Evolutionary conservation across 1,139 yeast genomes (phyloP).

Genomic region (Debaryomycetaceae sp.): DNA sequence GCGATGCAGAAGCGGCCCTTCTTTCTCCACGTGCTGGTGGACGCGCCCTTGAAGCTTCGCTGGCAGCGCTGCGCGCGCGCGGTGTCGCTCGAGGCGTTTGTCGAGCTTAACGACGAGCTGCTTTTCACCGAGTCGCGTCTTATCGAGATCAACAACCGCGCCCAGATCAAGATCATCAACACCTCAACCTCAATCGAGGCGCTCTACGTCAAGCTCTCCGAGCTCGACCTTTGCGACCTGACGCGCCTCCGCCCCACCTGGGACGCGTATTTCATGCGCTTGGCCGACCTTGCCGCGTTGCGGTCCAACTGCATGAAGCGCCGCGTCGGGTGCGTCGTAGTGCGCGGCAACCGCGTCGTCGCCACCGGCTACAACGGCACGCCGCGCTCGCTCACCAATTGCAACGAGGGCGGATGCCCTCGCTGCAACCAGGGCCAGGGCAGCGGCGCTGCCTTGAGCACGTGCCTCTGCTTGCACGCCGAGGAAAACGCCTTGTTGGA

Average conservation of each 20-base stretch:
- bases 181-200: slow-evolving; percentile 44
- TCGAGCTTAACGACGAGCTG: slow-evolving; percentile 39
- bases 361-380: slow-evolving; percentile 99
- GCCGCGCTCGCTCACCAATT: slow-evolving; percentile 79
- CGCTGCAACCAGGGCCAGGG: slow-evolving; percentile 78
- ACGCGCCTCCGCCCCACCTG: slow-evolving; percentile 84
- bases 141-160: slow-evolving; percentile 50
- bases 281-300: slow-evolving; percentile 89
- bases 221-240: slow-evolving; percentile 49
- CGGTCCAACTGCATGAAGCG: slow-evolving; percentile 96
- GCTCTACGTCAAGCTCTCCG: slow-evolving; percentile 48
- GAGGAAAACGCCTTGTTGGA: slow-evolving; percentile 95
- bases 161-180: slow-evolving; percentile 61
- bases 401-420: slow-evolving; percentile 93
- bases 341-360: slow-evolving; percentile 76
- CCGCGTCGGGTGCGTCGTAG: slow-evolving; percentile 93
- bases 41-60: slow-evolving; percentile 64
- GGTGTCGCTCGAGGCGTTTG: slow-evolving; percentile 36
- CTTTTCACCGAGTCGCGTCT: slow-evolving; percentile 37
- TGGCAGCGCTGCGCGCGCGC: slow-evolving; percentile 20
- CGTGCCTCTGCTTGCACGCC: slow-evolving; percentile 93
- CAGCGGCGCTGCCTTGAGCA: slow-evolving; percentile 54
- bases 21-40: slow-evolving; percentile 74
- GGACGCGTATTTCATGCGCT: slow-evolving; percentile 92
- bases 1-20: slow-evolving; percentile 72